Conservation (phyloP, 2,329 filamentous ascomycete genomes). For the Chrysosporium keratinophilum region DNA sequence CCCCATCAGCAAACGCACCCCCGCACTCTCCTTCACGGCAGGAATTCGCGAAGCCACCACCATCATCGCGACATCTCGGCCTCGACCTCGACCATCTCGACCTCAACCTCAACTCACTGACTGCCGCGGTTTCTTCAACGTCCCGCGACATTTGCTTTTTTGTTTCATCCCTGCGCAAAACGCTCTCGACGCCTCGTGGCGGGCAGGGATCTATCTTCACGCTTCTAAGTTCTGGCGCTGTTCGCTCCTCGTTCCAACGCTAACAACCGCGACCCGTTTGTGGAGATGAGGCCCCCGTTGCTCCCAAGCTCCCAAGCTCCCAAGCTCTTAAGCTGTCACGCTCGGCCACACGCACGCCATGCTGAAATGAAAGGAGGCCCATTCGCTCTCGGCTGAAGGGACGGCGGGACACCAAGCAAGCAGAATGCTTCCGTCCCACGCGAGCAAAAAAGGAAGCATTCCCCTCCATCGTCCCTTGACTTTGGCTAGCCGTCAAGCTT, state of each 20-base stretch:
- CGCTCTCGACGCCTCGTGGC: conserved; percentile 2
- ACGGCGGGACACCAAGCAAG: background rate
- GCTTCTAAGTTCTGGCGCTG: background rate
- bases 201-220: background rate
- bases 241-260: background rate
- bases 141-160: conserved; percentile 2
- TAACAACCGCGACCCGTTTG: background rate
- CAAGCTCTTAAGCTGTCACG: too few relatives aligned
- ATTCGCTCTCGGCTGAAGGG: background rate
- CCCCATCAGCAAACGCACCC: conserved; percentile 5
- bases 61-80: background rate
- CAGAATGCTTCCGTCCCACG: too few relatives aligned
- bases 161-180: background rate
- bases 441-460: too few relatives aligned
- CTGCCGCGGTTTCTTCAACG: background rate
- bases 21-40: too few relatives aligned
- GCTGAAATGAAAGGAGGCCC: background rate
- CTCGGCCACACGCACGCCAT: background rate
- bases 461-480: too few relatives aligned
- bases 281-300: background rate
- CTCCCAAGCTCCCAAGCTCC: background rate
- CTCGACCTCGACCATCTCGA: background rate
- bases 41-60: too few relatives aligned
- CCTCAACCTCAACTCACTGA: background rate
- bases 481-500: too few relatives aligned